Conservation (phyloP, 2,329 filamentous ascomycete genomes). For the Alternaria metachromatica region DNA sequence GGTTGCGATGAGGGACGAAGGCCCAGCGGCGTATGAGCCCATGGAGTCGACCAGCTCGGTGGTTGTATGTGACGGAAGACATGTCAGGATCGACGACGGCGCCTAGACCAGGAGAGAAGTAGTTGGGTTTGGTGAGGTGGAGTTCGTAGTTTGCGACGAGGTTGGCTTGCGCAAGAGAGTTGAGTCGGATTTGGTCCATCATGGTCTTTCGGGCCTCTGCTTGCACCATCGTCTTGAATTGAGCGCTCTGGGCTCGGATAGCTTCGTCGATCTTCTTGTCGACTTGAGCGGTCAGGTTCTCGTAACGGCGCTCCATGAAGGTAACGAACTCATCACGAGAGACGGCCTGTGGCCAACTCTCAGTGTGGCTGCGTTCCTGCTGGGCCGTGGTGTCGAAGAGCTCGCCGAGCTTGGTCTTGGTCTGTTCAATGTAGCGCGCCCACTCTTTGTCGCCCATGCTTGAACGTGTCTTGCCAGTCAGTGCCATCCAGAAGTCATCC, state of each 20-base stretch:
- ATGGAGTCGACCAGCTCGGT: conserved; percentile 16
- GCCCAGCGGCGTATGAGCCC: conserved; percentile 16
- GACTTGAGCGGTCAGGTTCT: conserved; percentile 25
- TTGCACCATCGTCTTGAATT: conserved; percentile 23
- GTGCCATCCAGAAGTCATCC: conserved; percentile 69
- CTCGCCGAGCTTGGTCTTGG: conserved; percentile 54
- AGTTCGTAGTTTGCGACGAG: conserved; percentile 41
- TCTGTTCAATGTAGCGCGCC: conserved; percentile 59
- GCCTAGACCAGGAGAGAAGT: conserved; percentile 70
- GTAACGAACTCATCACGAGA: conserved; percentile 59
- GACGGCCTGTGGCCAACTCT: conserved; percentile 38
- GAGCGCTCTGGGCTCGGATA: conserved; percentile 21
- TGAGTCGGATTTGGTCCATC: conserved; percentile 38
- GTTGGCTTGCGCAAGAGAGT: conserved; percentile 41
- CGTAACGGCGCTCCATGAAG: conserved; percentile 35
- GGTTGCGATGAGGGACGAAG: conserved; percentile 35
- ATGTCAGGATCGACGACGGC: conserved; percentile 66
- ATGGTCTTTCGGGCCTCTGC: conserved; percentile 41
- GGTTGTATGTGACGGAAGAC: conserved; percentile 62
- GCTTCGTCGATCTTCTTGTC: conserved; percentile 33
- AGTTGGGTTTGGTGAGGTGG: conserved; percentile 66
- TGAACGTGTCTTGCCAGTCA: conserved; percentile 62
- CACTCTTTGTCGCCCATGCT: conserved; percentile 55
- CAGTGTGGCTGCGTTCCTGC: conserved; percentile 6
- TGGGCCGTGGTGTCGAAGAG: conserved; percentile 21